Evolutionary conservation across 2,329 filamentous ascomycete species (phyloP), one percentile per base, ranked within the genome.

Genomic region (Emydomyces testavorans): DNA sequence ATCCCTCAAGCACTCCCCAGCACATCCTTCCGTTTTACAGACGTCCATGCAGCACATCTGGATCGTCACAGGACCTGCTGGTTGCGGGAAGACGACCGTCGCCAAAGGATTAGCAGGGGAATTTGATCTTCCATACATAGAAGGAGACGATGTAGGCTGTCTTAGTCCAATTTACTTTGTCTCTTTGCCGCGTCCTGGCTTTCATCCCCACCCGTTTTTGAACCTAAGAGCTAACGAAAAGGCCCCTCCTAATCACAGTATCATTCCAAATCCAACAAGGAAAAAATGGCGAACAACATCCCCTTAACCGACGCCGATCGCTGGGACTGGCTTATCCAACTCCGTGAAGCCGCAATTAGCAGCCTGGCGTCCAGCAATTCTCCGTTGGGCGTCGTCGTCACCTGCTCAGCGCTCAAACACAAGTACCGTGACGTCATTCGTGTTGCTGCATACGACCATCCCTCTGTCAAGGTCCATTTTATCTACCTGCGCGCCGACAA

Each of bases 371-470:
- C 63, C 6, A 60, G 59, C 11, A 54, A 59, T 24, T 35, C 52
- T 2, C 73, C 77, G 15, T 69, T 75, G 24, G 83, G 87, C 41
- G 92, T 95, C n/a, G 85, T 98, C 42, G 77, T 98, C 52, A 94
- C 92, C 46, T 98, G 92, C 75, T 94, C 87, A 10, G 92, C 90
- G 1, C 76, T 98, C 46, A 96, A 96, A 75, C 85, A 85, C 65
- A 95, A 94, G 70, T 98, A 98, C 73, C 82, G 92, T 57, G 92
- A 98, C 59, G 85, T 90, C 53, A 86, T 92, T 63, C 79, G 85
- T 26, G 80, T 89, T 6, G 85, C 85, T 6, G 80, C 80, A 13
- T 88, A 89, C 69, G 83, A 83, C 64, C 74, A 80, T 54, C 77
- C 80, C 47, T 75, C 77, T 47, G 77, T 89, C n/a, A 72, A 77